A percentile compares a stretch with the other conserved stretches of the same genome.
Evolutionary conservation across 306 rosid species (phyloP).

Genomic region (Cucurbita maxima): DNA sequence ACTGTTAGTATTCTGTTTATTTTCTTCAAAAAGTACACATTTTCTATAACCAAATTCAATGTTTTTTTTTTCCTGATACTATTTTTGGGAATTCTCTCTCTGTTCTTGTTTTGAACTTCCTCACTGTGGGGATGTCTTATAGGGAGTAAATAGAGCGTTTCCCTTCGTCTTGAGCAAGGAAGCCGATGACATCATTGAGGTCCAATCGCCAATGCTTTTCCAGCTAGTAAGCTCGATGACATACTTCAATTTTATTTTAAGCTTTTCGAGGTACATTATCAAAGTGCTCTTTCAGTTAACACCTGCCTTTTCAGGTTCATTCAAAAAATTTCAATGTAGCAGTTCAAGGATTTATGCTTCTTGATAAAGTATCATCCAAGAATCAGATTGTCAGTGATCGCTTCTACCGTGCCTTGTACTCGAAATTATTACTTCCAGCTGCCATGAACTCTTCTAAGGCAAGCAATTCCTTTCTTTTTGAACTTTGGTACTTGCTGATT

Average conservation of each 20-base stretch:
- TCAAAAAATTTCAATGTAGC: constrained; percentile 83
- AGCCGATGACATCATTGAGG: constrained; percentile 81
- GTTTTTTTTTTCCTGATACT: neutral
- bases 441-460: constrained; percentile 89
- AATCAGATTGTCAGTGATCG: constrained; percentile 85
- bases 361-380: constrained; percentile 85
- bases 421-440: constrained; percentile 77
- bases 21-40: neutral
- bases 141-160: constrained; percentile 96
- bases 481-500: neutral
- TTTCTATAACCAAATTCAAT: neutral
- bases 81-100: neutral
- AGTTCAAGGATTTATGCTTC: constrained; percentile 91
- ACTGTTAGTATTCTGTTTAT: constrained; percentile 28
- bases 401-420: constrained; percentile 79
- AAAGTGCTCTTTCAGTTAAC: neutral
- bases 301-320: constrained; percentile 57
- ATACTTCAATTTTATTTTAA: neutral
- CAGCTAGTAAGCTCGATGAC: constrained; percentile 43
- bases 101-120: neutral
- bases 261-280: neutral
- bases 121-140: constrained; percentile 8
- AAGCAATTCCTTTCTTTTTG: neutral
- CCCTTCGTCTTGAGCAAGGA: constrained; percentile 77
- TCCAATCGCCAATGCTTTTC: constrained; percentile 88